Conservation (phyloP, 208 protist genomes). For the Crithidia acanthocephali region DNA sequence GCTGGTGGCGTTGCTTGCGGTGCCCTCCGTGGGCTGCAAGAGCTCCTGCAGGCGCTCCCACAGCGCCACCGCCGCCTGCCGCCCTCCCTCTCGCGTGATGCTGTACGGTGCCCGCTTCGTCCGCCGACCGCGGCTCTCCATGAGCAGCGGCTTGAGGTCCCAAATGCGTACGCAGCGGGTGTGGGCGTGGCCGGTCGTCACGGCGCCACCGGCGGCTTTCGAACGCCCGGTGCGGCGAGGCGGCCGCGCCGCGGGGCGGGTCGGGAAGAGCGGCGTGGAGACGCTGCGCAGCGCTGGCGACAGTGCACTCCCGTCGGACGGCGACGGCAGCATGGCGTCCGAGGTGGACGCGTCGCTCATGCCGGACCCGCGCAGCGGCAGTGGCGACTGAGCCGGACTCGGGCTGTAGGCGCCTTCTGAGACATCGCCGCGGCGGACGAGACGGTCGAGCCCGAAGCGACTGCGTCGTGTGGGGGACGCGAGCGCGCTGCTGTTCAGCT, state of each 20-base stretch:
- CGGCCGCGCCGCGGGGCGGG: slow-evolving; percentile 14
- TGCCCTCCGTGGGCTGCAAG: slow-evolving; percentile 28
- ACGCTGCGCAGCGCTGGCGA: slow-evolving; percentile 1
- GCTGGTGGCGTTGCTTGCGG: background rate
- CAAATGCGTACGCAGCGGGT: slow-evolving; percentile 53
- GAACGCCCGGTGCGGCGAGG: slow-evolving; percentile 21
- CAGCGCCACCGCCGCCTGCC: slow-evolving; percentile 36
- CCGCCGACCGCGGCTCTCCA: slow-evolving; percentile 46
- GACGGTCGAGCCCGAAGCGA: background rate
- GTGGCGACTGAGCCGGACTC: slow-evolving; percentile 12
- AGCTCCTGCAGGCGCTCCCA: slow-evolving; percentile 53
- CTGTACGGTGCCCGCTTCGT: slow-evolving; percentile 21
- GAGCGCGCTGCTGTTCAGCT: slow-evolving; percentile 1
- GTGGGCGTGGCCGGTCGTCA: slow-evolving; percentile 44
- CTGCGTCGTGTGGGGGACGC: background rate
- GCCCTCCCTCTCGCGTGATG: slow-evolving; percentile 27
- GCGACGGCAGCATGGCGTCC: slow-evolving; percentile 19
- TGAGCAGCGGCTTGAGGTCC: slow-evolving; percentile 70
- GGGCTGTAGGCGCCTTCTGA: background rate
- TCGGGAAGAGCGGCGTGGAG: slow-evolving; percentile 17
- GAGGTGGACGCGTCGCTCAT: slow-evolving; percentile 30
- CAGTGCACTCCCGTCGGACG: slow-evolving; percentile 5
- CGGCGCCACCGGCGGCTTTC: background rate
- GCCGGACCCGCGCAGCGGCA: background rate
- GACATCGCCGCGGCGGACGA: background rate